Conservation (phyloP, 768 basidiomycete genomes). For the Myochromella boudieri region DNA sequence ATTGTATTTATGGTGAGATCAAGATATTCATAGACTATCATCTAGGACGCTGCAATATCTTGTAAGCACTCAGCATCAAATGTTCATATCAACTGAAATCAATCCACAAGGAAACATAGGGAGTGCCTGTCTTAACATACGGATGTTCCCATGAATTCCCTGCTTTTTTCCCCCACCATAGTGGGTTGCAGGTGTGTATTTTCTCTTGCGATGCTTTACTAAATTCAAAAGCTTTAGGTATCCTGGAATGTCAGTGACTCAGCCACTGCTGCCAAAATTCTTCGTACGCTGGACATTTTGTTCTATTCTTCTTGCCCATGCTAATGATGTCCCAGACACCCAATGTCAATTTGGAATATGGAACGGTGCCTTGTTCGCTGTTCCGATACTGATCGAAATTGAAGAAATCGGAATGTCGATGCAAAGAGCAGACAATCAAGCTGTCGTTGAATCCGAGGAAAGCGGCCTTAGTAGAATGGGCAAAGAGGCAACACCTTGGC, state of each 20-base stretch:
- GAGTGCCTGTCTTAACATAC: slow-evolving; percentile 87
- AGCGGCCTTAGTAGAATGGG: slow-evolving; percentile 79
- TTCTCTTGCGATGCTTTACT: not conserved
- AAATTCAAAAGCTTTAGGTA: slow-evolving; percentile 50
- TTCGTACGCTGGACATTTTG: slow-evolving; percentile 46
- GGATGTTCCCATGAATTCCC: slow-evolving; percentile 81
- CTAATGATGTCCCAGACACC: slow-evolving; percentile 45
- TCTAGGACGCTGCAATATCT: slow-evolving; percentile 78
- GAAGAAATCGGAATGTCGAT: slow-evolving; percentile 65
- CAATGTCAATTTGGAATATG: slow-evolving; percentile 70
- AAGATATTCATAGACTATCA: not conserved
- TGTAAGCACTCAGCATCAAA: slow-evolving; percentile 34
- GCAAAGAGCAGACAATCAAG: slow-evolving; percentile 80
- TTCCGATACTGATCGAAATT: slow-evolving; percentile 83
- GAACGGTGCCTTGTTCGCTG: slow-evolving; percentile 81
- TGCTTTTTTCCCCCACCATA: slow-evolving; percentile 86
- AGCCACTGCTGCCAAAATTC: slow-evolving; percentile 64
- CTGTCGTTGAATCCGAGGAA: slow-evolving; percentile 78
- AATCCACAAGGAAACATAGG: slow-evolving; percentile 82
- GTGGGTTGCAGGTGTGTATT: slow-evolving; percentile 69
- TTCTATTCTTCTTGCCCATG: not conserved
- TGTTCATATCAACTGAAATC: not conserved
- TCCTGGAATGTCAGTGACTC: slow-evolving; percentile 73
- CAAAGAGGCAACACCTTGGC: slow-evolving; percentile 95
- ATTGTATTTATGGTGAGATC: not conserved